These are phyloP conservation scores for Fraxinus anomala DNA, from an alignment of 257 asterid genomes.

Conservation along the genomic window DNA sequence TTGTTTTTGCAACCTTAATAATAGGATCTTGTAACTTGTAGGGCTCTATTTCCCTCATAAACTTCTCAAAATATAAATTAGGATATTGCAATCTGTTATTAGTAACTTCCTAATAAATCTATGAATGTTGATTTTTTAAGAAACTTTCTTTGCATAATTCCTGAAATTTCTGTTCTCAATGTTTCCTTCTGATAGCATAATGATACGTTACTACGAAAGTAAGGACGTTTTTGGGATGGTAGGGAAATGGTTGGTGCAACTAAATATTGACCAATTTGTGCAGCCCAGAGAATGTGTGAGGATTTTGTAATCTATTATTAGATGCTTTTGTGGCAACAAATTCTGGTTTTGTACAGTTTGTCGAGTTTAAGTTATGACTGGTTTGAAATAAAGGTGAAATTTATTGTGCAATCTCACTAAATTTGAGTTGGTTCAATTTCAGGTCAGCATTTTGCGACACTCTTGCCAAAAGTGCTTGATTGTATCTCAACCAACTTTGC, in stretches of 20 bases:
- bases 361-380: background rate
- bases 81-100: background rate
- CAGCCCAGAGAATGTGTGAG: background rate
- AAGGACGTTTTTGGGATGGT: background rate
- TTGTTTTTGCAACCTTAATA: background rate
- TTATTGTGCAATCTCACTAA: background rate
- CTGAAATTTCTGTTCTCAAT: background rate
- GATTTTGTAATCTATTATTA: background rate
- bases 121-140: background rate
- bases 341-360: background rate
- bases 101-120: background rate
- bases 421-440: slow-evolving; percentile 35
- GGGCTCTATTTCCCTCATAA: background rate
- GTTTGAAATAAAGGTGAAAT: background rate
- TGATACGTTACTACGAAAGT: background rate
- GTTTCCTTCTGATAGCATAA: background rate
- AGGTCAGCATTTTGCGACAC: slow-evolving; percentile 64
- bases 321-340: background rate
- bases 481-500: slow-evolving; percentile 64
- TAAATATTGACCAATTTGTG: background rate
- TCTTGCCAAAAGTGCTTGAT: slow-evolving; percentile 73
- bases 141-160: background rate
- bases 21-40: background rate
- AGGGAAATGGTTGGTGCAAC: background rate
- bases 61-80: background rate